phyloP scores from a whole-genome alignment of 345 rosid genomes.

The Citrus reticulata region DNA sequence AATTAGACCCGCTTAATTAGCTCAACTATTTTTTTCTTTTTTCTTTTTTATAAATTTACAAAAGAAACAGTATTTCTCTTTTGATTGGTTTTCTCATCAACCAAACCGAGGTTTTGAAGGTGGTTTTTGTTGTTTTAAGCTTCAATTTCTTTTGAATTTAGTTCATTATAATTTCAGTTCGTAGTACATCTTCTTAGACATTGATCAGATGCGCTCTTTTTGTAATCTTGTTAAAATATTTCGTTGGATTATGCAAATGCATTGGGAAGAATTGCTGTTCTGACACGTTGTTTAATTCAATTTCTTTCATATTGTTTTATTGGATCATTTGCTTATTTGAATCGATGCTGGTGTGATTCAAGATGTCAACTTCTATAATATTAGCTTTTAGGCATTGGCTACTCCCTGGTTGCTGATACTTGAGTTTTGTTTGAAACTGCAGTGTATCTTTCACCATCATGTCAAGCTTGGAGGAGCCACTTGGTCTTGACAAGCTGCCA shows the following conservation, averaged over 20 bases:
- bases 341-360: slow-evolving; percentile 1
- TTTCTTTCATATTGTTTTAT: neutral
- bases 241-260: neutral
- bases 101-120: neutral
- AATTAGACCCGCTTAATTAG: neutral
- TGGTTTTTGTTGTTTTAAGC: neutral
- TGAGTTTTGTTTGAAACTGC: slow-evolving; percentile 33
- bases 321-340: neutral
- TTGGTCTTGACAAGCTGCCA: slow-evolving; percentile 82
- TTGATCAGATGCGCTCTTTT: neutral
- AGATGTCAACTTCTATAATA: neutral
- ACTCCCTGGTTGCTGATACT: neutral
- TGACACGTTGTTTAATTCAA: neutral
- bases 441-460: slow-evolving; percentile 41
- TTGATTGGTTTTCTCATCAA: neutral
- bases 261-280: neutral
- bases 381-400: too few species aligned
- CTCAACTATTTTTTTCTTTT: neutral
- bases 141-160: neutral
- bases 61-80: neutral
- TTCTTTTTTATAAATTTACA: too few species aligned
- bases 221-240: neutral
- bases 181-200: neutral
- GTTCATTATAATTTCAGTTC: neutral
- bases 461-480: slow-evolving; percentile 98